Evolutionary conservation across 306 rosid species (phyloP).

Genomic region (Cicer bijugum): DNA sequence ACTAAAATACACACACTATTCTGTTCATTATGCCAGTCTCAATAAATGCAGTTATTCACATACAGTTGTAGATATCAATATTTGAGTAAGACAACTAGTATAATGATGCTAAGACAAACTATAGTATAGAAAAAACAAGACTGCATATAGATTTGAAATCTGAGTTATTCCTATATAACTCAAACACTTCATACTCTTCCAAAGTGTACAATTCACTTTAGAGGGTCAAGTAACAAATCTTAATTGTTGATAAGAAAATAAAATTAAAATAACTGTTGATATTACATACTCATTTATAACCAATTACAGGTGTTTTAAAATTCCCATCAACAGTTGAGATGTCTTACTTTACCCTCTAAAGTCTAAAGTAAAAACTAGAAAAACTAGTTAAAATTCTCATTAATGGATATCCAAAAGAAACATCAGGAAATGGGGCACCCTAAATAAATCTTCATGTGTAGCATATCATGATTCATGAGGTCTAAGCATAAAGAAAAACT

Average conservation of each 20-base stretch:
- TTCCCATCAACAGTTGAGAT: neutral
- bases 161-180: conserved; percentile 8
- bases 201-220: neutral
- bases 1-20: conserved; percentile 21
- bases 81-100: conserved; percentile 3
- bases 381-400: no score
- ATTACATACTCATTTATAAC: neutral
- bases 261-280: neutral
- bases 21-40: neutral
- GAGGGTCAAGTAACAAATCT: neutral
- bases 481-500: conserved; percentile 24
- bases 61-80: conserved; percentile 26
- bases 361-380: neutral
- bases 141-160: conserved; percentile 1
- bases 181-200: neutral
- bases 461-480: neutral
- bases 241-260: neutral
- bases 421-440: conserved; percentile 14
- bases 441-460: conserved; percentile 7
- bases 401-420: conserved; percentile 2
- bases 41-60: neutral
- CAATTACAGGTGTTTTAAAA: neutral
- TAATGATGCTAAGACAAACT: conserved; percentile 26
- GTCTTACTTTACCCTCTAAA: neutral
- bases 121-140: neutral